These are phyloP conservation scores for Glonium stellatum DNA, from an alignment of 495 filamentous ascomycete species.

Conservation along the genomic window DNA sequence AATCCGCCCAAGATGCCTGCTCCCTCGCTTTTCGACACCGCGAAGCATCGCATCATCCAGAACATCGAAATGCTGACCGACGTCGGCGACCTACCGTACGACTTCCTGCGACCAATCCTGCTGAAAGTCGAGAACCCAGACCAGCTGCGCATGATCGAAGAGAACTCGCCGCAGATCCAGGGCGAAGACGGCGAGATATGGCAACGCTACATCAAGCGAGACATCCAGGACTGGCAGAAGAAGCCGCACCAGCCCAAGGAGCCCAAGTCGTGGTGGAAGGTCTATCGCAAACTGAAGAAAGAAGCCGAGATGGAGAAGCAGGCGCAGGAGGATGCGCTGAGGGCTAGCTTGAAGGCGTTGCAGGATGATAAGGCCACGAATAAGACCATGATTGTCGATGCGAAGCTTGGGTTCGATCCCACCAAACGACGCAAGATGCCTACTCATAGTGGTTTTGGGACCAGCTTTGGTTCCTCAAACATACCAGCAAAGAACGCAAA, in stretches of 20 bases:
- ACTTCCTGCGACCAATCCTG: conserved; percentile 53
- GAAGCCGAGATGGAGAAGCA: conserved; percentile 24
- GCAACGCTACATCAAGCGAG: conserved; percentile 59
- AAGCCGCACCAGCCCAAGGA: conserved; percentile 51
- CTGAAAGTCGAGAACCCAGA: conserved; percentile 56
- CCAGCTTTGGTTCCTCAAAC: background rate
- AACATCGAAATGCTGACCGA: conserved; percentile 43
- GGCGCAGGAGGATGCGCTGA: conserved; percentile 20
- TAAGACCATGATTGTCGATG: conserved; percentile 19
- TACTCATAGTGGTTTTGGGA: background rate
- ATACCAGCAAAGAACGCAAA: conserved; percentile 20
- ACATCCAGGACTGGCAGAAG: conserved; percentile 55
- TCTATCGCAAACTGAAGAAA: conserved; percentile 43
- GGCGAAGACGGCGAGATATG: conserved; percentile 58
- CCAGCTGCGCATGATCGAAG: conserved; percentile 59
- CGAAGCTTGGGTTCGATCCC: conserved; percentile 7
- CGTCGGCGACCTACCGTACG: conserved; percentile 59
- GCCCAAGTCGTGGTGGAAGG: conserved; percentile 54
- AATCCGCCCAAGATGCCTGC: conserved; percentile 23
- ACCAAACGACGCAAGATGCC: background rate
- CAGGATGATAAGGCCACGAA: conserved; percentile 18
- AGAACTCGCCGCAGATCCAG: conserved; percentile 56
- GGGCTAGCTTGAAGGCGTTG: conserved; percentile 14
- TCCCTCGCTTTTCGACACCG: conserved; percentile 25
- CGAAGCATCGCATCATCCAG: conserved; percentile 18